Conservation (phyloP, 139 green algal genomes). For the Ostreobium quekettii region DNA sequence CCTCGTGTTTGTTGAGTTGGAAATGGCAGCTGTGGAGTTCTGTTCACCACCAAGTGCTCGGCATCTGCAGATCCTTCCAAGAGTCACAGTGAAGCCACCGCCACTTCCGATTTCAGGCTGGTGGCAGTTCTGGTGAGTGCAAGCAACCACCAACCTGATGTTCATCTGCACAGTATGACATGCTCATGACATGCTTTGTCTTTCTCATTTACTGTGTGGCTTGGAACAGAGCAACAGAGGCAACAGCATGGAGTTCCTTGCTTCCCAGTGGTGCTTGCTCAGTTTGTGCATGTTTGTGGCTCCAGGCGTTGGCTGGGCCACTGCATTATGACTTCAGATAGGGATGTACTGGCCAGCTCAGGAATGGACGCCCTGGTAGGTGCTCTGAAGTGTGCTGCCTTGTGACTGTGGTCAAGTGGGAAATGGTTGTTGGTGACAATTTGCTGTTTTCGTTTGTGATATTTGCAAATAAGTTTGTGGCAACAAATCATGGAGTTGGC, state of each 20-base stretch:
- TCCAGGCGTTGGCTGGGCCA: slow-evolving; percentile 10
- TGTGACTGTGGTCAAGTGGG: too few relatives aligned
- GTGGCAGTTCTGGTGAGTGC: neutral
- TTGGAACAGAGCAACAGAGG: neutral
- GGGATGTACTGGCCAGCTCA: neutral
- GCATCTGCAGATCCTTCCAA: neutral
- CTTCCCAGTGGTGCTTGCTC: neutral
- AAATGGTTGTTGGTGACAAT: too few relatives aligned
- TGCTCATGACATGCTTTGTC: neutral
- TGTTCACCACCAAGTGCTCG: too few relatives aligned
- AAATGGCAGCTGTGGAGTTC: too few relatives aligned
- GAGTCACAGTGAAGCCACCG: slow-evolving; percentile 16
- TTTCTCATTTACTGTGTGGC: neutral
- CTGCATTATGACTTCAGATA: neutral
- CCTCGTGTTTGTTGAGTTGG: neutral
- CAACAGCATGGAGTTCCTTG: neutral
- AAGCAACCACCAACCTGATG: neutral
- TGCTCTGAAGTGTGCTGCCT: too few relatives aligned
- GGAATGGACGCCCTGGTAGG: slow-evolving; percentile 11
- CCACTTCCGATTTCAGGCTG: neutral
- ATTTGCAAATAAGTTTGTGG: neutral
- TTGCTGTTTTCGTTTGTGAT: too few relatives aligned
- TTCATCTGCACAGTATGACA: neutral
- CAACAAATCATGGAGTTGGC: neutral
- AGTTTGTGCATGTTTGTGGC: neutral